Evolutionary conservation across 495 filamentous ascomycete genomes (phyloP), one percentile per base, ranked within the genome.

Genomic region (Podospora tetraspora): DNA sequence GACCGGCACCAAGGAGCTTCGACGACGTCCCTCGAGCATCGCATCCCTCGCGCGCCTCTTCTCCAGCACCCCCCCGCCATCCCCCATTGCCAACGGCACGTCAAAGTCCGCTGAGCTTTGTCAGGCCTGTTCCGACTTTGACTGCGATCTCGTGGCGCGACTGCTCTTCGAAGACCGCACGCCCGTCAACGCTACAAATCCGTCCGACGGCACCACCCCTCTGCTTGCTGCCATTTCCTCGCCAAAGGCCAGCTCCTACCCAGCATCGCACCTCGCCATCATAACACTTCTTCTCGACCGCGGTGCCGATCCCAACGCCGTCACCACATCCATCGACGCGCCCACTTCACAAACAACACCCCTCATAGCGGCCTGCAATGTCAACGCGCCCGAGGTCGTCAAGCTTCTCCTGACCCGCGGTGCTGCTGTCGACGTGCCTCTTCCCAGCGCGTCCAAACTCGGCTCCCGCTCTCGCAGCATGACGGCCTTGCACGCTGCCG

Each of bases 401-500:
- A 57, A 32, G 6, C 61, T 68, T n/a, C 65, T 76, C 43, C 32
- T 74, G 0, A 61, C 37, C 10, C 65, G 60, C n/a, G 72, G 72
- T 2, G 72, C 66, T 7, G 71, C 52, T 0, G 68, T 68, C 8
- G 66, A 69, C 13, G 64, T 58, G 12, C 63, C 64, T 10, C 5
- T 64, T 2, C 22, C 57, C 22, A 25, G 59, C n/a, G 34, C 57
- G 3, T 25, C 24, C 58, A 57, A 59, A 24, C 37, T 52, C 27
- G 58, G 57, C 34, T 52, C n/a, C 43, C 43, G 43, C 19, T 52
- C 43, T n/a, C 63, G 27, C 9, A 25, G 68, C 24, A 25, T 69
- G 64, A 70, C 67, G n/a, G 70, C 74, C 3, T n/a, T 76, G 27
- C 73, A 76, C 61, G 65, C 71, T 7, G 73, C 74, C 8, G 64